Conservation (phyloP, 2,329 filamentous ascomycete species). For the Cladophialophora bantiana region DNA sequence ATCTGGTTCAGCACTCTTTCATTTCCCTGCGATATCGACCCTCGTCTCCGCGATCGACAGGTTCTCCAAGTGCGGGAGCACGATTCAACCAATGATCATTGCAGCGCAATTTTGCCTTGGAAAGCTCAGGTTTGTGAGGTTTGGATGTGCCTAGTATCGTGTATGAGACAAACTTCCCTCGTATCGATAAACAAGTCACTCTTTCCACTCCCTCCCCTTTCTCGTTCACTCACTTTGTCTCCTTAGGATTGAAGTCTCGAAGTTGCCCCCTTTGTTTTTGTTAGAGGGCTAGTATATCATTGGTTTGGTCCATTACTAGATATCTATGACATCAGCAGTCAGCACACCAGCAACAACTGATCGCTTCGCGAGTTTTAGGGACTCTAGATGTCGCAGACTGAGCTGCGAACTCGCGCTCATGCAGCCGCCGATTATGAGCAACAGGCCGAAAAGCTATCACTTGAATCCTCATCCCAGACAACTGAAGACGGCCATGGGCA, state of each 20-base stretch:
- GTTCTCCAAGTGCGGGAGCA: slow-evolving; percentile 7
- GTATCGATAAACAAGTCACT: slow-evolving; percentile 1
- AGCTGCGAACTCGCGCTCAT: slow-evolving; percentile 28
- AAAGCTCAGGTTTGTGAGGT: slow-evolving; percentile 8
- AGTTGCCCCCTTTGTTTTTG: not conserved
- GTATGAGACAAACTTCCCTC: not conserved
- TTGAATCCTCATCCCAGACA: slow-evolving; percentile 32
- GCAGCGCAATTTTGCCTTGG: slow-evolving; percentile 28
- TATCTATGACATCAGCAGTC: slow-evolving; percentile 22
- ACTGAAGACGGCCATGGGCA: slow-evolving; percentile 21
- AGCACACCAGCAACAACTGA: slow-evolving; percentile 4
- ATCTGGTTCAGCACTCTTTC: slow-evolving; percentile 49
- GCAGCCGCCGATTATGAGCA: slow-evolving; percentile 38
- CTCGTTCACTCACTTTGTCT: not conserved
- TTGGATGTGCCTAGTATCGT: slow-evolving; percentile 19
- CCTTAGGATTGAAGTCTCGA: not conserved
- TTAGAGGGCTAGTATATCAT: not conserved
- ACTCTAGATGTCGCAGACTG: slow-evolving; percentile 34
- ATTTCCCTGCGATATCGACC: slow-evolving; percentile 50
- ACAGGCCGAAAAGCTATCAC: slow-evolving; percentile 43
- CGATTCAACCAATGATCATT: slow-evolving; percentile 20
- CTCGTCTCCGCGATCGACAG: slow-evolving; percentile 28
- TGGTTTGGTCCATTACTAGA: not conserved
- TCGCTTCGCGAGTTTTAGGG: not conserved
- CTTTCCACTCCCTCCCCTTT: not conserved